Conservation (phyloP, 1,139 yeast species). For the Yamadazyma mexicana region DNA sequence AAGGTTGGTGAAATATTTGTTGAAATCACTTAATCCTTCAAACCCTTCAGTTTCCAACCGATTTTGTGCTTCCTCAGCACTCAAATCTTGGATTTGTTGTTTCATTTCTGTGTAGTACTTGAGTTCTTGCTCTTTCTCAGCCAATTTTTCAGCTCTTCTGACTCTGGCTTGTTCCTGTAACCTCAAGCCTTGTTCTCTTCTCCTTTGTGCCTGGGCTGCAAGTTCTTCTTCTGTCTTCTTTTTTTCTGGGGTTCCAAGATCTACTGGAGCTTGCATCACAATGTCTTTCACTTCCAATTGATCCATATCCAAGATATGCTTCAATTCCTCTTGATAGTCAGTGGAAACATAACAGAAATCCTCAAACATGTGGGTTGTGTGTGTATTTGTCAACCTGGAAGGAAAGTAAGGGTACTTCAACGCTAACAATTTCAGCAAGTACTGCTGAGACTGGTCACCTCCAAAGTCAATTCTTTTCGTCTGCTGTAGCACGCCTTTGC, state of each 20-base stretch:
- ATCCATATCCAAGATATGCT: conserved; percentile 57
- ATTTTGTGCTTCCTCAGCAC: conserved; percentile 41
- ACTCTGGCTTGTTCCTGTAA: conserved; percentile 92
- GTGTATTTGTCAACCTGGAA: conserved; percentile 60
- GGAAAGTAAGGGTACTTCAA: conserved; percentile 95
- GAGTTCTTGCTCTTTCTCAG: conserved; percentile 78
- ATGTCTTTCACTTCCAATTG: conserved; percentile 66
- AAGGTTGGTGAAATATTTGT: conserved; percentile 62
- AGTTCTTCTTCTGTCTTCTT: conserved; percentile 80
- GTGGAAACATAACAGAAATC: conserved; percentile 78
- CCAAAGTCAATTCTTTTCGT: conserved; percentile 92
- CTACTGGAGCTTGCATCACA: conserved; percentile 77
- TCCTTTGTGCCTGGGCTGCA: conserved; percentile 71
- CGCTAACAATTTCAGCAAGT: conserved; percentile 60
- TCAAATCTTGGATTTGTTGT: conserved; percentile 49
- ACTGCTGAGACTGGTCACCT: conserved; percentile 71
- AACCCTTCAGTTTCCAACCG: conserved; percentile 74
- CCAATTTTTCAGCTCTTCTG: conserved; percentile 74
- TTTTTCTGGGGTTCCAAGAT: conserved; percentile 48
- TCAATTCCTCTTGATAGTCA: conserved; percentile 66
- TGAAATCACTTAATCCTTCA: conserved; percentile 69
- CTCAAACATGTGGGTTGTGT: conserved; percentile 66
- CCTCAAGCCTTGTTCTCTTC: conserved; percentile 83
- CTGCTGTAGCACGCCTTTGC: conserved; percentile 63
- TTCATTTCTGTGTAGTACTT: conserved; percentile 65